phyloP scores from a whole-genome alignment of 2,329 filamentous ascomycete species.

The Leptographium radiaticola region DNA sequence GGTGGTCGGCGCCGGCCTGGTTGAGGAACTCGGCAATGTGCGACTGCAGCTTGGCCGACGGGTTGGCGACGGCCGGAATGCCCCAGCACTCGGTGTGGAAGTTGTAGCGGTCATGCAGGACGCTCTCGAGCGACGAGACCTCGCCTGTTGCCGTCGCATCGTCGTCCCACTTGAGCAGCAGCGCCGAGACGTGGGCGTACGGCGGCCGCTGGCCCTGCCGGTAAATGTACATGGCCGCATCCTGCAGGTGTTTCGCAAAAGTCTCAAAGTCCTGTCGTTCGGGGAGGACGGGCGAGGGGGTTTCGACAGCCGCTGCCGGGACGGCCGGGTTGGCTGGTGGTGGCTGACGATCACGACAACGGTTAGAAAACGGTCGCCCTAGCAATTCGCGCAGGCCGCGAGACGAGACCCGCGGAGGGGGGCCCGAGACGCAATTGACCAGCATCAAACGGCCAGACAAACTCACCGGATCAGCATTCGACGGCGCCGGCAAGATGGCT shows the following conservation, averaged over 20 bases:
- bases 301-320: too few relatives aligned
- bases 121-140: constrained; percentile 38
- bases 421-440: neutral
- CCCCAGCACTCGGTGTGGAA: constrained; percentile 47
- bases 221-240: constrained; percentile 55
- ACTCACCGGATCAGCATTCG: constrained; percentile 9
- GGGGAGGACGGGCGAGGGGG: constrained; percentile 8
- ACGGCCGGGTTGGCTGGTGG: neutral
- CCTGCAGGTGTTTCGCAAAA: constrained; percentile 53
- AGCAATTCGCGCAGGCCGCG: too few relatives aligned
- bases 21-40: constrained; percentile 48
- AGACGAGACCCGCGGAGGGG: too few relatives aligned
- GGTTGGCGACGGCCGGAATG: constrained; percentile 46
- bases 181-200: constrained; percentile 45
- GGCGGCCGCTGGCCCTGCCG: constrained; percentile 45
- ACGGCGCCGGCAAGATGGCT: constrained; percentile 8
- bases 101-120: constrained; percentile 47
- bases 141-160: constrained; percentile 41
- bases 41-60: constrained; percentile 47
- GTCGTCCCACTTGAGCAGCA: constrained; percentile 51
- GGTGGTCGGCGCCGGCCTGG: constrained; percentile 41
- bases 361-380: too few relatives aligned
- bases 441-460: neutral
- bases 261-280: constrained; percentile 51
- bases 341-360: too few relatives aligned